Base-by-base conservation (phyloP, 1,284 basidiomycete species). In the Gymnopus androsaceus region DNA sequence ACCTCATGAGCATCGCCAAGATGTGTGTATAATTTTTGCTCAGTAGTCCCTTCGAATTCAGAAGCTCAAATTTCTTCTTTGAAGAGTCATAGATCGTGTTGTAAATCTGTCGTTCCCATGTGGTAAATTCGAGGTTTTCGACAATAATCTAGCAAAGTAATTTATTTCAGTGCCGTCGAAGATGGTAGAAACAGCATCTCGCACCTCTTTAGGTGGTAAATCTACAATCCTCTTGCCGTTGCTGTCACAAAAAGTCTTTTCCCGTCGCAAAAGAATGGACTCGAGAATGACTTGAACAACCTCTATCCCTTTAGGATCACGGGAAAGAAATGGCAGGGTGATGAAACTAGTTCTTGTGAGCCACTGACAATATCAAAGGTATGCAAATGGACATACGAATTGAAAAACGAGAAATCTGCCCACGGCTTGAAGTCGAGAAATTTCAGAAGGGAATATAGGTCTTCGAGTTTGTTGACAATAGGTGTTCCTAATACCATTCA, bases 401-500 rank as follows among this genome's bases (percentile, higher is more conserved):
- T 84, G 76, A 93, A 94, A 75, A 92, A 94, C 1, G 91, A 83
- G 67, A 90, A 91, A 65, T 89, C 85, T 11, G 91, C 91, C 95
- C 95, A 98, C 0, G 95, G 95, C 61, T 90, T 88, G 64, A 95
- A 92, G 50, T 86, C 81, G 14, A 98, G 78, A 75, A 96, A 98
- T 73, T 90, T 92, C 88, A 97, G 72, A 2, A 97, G 76, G 0
- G 92, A 95, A 65, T 91, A 95, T 6, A 99, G 75, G 66, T 98
- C 95, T 60, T 98, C 96, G 4, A 98, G 79, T 48, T 88, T 85
- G 68, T 99, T 99, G 57, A 98, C 94, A 60, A 99, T 98, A 0
- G 96, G 96, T 9, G 96, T 98, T 30, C 94, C 91, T 82, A 38
- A n/a, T 56, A 36, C 34, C 4, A 37, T 44, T 46, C 7, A 40